Evolutionary conservation across 2,329 filamentous ascomycete species (phyloP).

Genomic region (Ceratocystis huliohia): DNA sequence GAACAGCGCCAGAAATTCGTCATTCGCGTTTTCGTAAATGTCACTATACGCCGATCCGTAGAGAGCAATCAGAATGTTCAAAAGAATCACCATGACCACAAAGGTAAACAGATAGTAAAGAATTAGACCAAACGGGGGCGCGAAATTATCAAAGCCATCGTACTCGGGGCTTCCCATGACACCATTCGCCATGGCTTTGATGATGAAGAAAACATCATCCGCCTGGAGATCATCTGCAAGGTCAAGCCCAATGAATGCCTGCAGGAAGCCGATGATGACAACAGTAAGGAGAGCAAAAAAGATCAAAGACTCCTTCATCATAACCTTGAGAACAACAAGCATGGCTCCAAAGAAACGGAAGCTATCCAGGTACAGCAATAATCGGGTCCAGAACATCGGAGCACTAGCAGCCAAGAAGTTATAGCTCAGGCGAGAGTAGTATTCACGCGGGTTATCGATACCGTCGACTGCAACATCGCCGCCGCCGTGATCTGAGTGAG

Average conservation of each 20-base stretch:
- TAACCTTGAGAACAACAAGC: slow-evolving; percentile 89
- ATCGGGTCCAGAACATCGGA: slow-evolving; percentile 91
- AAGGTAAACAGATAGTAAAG: slow-evolving; percentile 98
- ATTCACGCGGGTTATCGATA: slow-evolving; percentile 31
- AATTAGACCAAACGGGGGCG: slow-evolving; percentile 82
- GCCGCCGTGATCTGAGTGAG: slow-evolving; percentile 24
- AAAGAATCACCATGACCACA: slow-evolving; percentile 79
- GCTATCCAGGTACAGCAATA: slow-evolving; percentile 84
- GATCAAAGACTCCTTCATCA: slow-evolving; percentile 89
- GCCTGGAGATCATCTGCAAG: slow-evolving; percentile 59
- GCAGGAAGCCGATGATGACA: slow-evolving; percentile 75
- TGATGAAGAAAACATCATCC: slow-evolving; percentile 59
- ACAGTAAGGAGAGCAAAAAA: slow-evolving; percentile 87
- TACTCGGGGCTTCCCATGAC: slow-evolving; percentile 91
- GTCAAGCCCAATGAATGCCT: slow-evolving; percentile 88
- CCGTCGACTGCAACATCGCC: not conserved
- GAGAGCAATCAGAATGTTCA: slow-evolving; percentile 93
- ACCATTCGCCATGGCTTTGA: slow-evolving; percentile 74
- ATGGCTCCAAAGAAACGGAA: slow-evolving; percentile 96
- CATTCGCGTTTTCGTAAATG: slow-evolving; percentile 82
- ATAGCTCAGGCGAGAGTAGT: slow-evolving; percentile 74
- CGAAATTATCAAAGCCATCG: slow-evolving; percentile 74
- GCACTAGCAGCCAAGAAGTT: slow-evolving; percentile 88
- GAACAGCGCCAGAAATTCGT: slow-evolving; percentile 91
- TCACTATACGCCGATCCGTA: slow-evolving; percentile 96